These are phyloP conservation scores for Salpingoeca rosetta DNA, from an alignment of 78 protist genomes.

Conservation along the genomic window DNA sequence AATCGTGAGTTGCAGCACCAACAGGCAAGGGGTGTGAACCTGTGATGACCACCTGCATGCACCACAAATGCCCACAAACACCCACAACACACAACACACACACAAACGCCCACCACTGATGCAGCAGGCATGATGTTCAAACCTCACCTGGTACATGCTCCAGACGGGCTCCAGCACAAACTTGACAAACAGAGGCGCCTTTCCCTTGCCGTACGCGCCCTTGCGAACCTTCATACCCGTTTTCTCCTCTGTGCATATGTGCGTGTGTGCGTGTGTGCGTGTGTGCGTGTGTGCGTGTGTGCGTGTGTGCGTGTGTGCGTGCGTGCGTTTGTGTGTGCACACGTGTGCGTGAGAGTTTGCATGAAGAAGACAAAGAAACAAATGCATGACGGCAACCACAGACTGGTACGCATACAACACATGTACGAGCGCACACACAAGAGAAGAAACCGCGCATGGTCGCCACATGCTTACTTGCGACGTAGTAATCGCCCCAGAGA, in stretches of 20 bases:
- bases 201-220: slow-evolving; percentile 24
- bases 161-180: slow-evolving; percentile 70
- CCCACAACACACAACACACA: no score
- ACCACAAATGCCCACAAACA: no score
- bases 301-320: neutral
- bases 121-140: no score
- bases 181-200: slow-evolving; percentile 75
- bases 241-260: slow-evolving; percentile 36
- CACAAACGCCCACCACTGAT: no score
- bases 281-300: neutral
- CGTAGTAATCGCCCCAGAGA: slow-evolving; percentile 88
- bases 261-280: neutral
- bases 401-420: no score
- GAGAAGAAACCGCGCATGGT: no score
- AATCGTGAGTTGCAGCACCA: neutral
- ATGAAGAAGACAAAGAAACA: no score
- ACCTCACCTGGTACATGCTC: slow-evolving; percentile 54
- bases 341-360: no score
- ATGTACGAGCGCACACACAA: no score
- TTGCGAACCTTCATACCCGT: slow-evolving; percentile 21
- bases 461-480: slow-evolving; percentile 9
- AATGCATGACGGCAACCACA: no score
- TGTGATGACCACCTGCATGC: no score
- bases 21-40: neutral
- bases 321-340: no score